phyloP scores from a whole-genome alignment of 805 yeast genomes.

The Candida lessepsii region DNA sequence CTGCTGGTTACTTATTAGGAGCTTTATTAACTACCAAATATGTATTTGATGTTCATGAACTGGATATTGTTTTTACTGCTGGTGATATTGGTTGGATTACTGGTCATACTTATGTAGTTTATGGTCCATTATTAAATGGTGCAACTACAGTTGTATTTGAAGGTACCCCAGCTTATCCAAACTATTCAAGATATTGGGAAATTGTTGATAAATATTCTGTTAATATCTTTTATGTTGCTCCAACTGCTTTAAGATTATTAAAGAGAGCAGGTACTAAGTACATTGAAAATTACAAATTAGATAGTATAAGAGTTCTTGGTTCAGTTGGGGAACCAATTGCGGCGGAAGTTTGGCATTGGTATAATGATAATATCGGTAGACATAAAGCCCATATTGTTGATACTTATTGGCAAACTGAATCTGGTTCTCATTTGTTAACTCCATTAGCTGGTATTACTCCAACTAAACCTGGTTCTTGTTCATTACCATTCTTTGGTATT shows the following conservation, averaged over 20 bases:
- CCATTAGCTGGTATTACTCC: slow-evolving; percentile 94
- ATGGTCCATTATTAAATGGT: slow-evolving; percentile 87
- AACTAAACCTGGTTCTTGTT: slow-evolving; percentile 96
- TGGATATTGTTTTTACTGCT: slow-evolving; percentile 89
- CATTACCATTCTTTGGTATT: slow-evolving; percentile 94
- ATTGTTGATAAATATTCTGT: slow-evolving; percentile 89
- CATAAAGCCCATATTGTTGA: slow-evolving; percentile 87
- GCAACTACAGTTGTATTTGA: slow-evolving; percentile 92
- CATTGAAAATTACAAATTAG: slow-evolving; percentile 76
- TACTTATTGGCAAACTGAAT: slow-evolving; percentile 99
- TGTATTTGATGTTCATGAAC: slow-evolving; percentile 87
- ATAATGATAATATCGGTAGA: slow-evolving; percentile 87
- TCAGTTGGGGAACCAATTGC: slow-evolving; percentile 99
- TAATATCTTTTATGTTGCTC: slow-evolving; percentile 97
- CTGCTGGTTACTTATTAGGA: slow-evolving; percentile 93
- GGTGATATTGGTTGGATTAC: slow-evolving; percentile 99
- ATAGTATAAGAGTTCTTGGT: slow-evolving; percentile 88
- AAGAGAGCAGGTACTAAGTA: slow-evolving; percentile 84
- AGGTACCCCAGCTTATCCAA: slow-evolving; percentile 97
- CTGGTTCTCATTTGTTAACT: slow-evolving; percentile 92
- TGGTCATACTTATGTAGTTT: slow-evolving; percentile 93
- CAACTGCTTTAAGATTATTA: slow-evolving; percentile 92
- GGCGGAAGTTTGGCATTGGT: slow-evolving; percentile 99
- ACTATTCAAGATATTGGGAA: slow-evolving; percentile 94
- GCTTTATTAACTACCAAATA: slow-evolving; percentile 90